Base-by-base conservation (phyloP, 2,329 filamentous ascomycete species). In the Epicoccum sorghinum region DNA sequence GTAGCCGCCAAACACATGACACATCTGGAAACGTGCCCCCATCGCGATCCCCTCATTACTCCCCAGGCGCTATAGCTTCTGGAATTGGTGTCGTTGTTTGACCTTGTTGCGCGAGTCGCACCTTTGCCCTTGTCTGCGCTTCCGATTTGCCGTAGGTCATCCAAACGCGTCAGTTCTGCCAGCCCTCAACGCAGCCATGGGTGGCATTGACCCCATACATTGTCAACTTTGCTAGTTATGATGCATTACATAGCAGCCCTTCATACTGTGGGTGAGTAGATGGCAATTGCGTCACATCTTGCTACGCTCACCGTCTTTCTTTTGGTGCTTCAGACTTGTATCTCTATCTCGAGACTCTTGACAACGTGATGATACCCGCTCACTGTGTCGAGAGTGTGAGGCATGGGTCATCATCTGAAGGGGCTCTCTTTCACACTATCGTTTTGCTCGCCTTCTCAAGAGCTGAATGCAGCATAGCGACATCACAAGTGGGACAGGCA, bases 1-100 rank as follows among this genome's bases (percentile, higher is more conserved):
- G 51, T 55, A n/a, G n/a, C 52, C 45, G 36, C 40, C 61, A 62
- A 44, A 50, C 47, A 55, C 47, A 52, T 57, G 46, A 58, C 61
- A 49, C 27, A 27, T 13, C 29, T 32, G 14, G 22, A 33, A 64
- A 64, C 59, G 53, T 51, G 53, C 53, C 23, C 38, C 40, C 9
- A 35, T 40, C 37, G 38, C 41, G 46, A 46, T 51, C 37, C 47
- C 52, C 43, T 51, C 53, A 42, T 47, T 35, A 47, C 46, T 41
- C 52, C 52, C 52, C 46, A 44, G 47, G 43, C 43, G 32, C 39
- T 23, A 51, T 40, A 46, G 45, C 25, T 39, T 43, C 12, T 24
- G 9, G 32, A 4, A 6, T 7, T 32, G 41, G 46, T 50, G 27
- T 40, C 53, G 33, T 37, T 56, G 53, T 52, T 52, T 56, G 47